phyloP scores from a whole-genome alignment of 345 rosid genomes.

The Moricandia arvensis region DNA sequence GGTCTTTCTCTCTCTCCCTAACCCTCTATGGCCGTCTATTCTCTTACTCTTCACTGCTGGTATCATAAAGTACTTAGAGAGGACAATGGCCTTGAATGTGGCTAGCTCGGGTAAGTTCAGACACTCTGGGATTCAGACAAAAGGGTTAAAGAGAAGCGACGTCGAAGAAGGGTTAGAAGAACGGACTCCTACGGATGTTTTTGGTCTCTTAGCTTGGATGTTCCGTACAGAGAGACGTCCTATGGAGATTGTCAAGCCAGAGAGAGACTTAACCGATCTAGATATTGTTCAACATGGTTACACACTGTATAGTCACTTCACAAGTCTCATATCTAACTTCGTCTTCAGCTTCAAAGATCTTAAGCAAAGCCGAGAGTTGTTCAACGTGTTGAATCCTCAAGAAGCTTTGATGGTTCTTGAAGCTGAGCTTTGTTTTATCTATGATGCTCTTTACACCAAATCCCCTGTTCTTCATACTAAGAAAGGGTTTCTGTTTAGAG shows the following conservation, averaged over 20 bases:
- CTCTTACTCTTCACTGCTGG: neutral
- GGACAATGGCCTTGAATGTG: neutral
- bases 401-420: conserved; percentile 34
- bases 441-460: conserved; percentile 37
- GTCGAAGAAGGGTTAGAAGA: neutral
- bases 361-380: conserved; percentile 5
- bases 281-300: neutral
- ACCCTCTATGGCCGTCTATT: neutral
- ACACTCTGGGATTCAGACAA: neutral
- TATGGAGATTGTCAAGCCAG: neutral
- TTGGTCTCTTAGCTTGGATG: conserved; percentile 14
- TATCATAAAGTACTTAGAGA: neutral
- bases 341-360: conserved; percentile 9
- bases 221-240: neutral
- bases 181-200: conserved; percentile 11
- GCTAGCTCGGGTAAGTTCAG: neutral
- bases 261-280: neutral
- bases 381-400: neutral
- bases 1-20: neutral
- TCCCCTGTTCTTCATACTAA: neutral
- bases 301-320: neutral
- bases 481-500: conserved; percentile 5
- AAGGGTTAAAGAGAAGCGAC: neutral
- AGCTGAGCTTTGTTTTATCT: conserved; percentile 39
- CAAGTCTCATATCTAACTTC: neutral